Evolutionary conservation across 139 green algal genomes (phyloP).

Genomic region (Coelastrella sp.): DNA sequence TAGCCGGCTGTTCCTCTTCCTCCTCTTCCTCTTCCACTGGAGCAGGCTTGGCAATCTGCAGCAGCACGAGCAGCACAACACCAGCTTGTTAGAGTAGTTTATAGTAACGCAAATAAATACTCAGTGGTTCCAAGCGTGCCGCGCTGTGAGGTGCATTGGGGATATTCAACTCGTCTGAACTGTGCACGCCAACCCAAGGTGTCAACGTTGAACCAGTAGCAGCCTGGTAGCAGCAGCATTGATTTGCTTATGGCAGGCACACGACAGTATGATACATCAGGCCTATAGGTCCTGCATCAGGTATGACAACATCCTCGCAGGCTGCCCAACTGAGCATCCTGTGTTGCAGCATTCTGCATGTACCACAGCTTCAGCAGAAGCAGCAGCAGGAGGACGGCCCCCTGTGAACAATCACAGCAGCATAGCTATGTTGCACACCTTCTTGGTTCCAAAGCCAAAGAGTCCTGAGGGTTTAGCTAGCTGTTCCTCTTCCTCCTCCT

Average conservation of each 20-base stretch:
- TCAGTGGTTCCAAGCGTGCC: not conserved
- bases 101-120: not conserved
- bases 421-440: not conserved
- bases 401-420: not conserved
- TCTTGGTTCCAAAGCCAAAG: slow-evolving; percentile 32
- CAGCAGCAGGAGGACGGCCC: not conserved
- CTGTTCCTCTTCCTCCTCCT: slow-evolving; percentile 25
- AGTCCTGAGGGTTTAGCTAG: slow-evolving; percentile 11
- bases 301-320: too few relatives aligned
- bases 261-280: too few relatives aligned
- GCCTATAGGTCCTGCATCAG: too few relatives aligned
- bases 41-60: not conserved
- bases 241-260: too few relatives aligned
- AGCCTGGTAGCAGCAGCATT: too few relatives aligned
- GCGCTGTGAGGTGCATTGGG: not conserved
- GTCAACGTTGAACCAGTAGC: too few relatives aligned
- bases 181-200: too few relatives aligned
- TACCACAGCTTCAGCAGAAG: not conserved
- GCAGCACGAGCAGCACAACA: slow-evolving; percentile 22
- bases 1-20: too few relatives aligned
- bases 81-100: not conserved
- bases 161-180: too few relatives aligned
- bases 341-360: too few relatives aligned
- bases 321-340: too few relatives aligned
- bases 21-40: slow-evolving; percentile 9